Base-by-base conservation (phyloP, 2,329 filamentous ascomycete species). In the Septoria petroselini region DNA sequence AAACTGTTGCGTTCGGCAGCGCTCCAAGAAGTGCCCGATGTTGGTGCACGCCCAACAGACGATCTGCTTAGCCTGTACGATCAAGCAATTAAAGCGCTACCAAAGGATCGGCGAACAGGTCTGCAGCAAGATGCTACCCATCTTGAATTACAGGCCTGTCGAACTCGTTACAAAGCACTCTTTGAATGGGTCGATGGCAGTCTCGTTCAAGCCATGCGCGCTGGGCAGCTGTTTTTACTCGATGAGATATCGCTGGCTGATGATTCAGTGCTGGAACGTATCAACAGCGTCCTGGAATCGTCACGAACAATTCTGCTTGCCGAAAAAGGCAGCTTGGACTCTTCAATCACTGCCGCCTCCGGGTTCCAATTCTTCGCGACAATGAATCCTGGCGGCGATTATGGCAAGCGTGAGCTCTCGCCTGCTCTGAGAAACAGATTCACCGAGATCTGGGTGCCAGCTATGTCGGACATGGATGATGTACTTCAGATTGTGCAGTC, bases 381-480 rank as follows among this genome's bases (percentile, higher is more conserved):
- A 0, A 99, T 99, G 93, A 99, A 99, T 60, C 93, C 93, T 7
- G 94, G 94, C 42, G 93, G 94, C 38, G 93, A 99, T 65, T 98
- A 97, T 67, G 93, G 93, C 58, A 99, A 99, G 73, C 89, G 91
- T 60, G 93, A 99, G 68, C 78, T 99, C 9, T 98, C 93, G 1
- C 93, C 93, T 2, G 94, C 93, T 11, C 74, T 99, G 52, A 81
- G 93, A 38, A 98, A 99, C 67, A 87, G 93, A 53, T 95, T 99
- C 67, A 99, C 93, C 0, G 93, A 99, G 70, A 96, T 99, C 7
- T 98, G 93, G 93, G 93, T 97, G 0, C 90, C 93, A 1, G 81
- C 91, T 1, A 73, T 97, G 51, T 90, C 89, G 1, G 87, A 91
- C 52, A 80, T 82, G 43, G 84, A 90, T 23, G 94, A 99, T 65